phyloP scores from a whole-genome alignment of 345 rosid species.

The Cardiospermum halicacabum region DNA sequence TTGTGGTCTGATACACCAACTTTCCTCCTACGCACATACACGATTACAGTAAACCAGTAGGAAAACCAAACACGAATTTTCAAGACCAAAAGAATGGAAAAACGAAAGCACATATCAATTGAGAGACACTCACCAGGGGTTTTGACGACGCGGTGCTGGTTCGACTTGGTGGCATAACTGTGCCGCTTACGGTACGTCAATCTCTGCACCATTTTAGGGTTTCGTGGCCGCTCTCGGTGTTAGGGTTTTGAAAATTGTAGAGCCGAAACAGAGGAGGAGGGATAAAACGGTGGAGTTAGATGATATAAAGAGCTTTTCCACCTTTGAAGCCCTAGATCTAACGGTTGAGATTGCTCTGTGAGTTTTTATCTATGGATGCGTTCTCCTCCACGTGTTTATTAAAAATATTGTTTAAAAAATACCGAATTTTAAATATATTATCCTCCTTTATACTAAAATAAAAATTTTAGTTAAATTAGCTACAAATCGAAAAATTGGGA shows the following conservation, averaged over 20 bases:
- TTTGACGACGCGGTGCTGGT: conserved; percentile 89
- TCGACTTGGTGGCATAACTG: conserved; percentile 93
- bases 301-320: conserved; percentile 1
- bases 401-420: too few species aligned
- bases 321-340: conserved; percentile 40
- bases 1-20: conserved; percentile 81
- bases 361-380: background rate
- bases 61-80: background rate
- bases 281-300: background rate
- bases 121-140: conserved; percentile 55
- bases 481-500: too few species aligned
- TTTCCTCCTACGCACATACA: conserved; percentile 56
- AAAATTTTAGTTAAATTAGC: too few species aligned
- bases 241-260: conserved; percentile 29
- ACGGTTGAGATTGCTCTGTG: conserved; percentile 19
- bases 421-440: too few species aligned
- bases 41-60: background rate
- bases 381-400: background rate
- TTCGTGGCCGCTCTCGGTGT: conserved; percentile 7
- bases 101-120: background rate
- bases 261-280: conserved; percentile 21
- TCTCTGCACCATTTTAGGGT: conserved; percentile 75
- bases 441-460: too few species aligned
- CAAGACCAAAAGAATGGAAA: background rate
- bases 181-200: conserved; percentile 81